Evolutionary conservation across 352 stramenopile genomes (phyloP), one percentile per base, ranked within the genome.

Genomic region (Phytophthora cryptogea): DNA sequence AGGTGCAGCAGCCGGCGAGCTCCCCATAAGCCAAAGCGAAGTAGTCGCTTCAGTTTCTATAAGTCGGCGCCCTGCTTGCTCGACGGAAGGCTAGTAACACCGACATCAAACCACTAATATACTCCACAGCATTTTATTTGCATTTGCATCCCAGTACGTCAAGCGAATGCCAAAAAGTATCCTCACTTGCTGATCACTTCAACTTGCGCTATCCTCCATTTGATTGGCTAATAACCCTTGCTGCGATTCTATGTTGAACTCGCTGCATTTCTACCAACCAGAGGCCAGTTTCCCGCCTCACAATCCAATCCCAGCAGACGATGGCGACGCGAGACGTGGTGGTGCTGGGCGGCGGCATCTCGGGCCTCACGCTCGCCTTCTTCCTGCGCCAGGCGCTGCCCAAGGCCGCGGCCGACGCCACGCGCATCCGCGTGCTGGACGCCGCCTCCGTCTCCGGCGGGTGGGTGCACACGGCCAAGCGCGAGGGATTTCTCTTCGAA

Each of bases 291-390:
- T 43, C n/a, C 36, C 17, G 36, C 20, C 10, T 9, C 37, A 23
- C 35, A 36, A 16, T 46, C 32, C 32, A 9, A 33, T 44, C 26
- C 23, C 37, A 42, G 47, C 28, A n/a, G 5, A 26, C 27, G 28
- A 74, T 67, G 60, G 36, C 54, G 16, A 10, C 40, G 8, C 61
- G 68, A 6, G 72, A 92, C 53, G 74, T 94, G 30, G 73, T 93
- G n/a, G 80, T 95, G 66, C 72, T 95, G 8, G 86, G 86, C 54
- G 86, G 86, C 40, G 86, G 86, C 63, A 79, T 95, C 60, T 92
- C 86, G 5, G 86, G 86, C 5, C 73, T 94, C 7, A 89, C 76
- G 44, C 65, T 92, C 17, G 86, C 86, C 23, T 91, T 81, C 48
- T 90, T 90, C 62, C 68, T 95, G 44, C 82, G 84, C 13, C 76